These are phyloP conservation scores for Gomphus sp. DNA, from an alignment of 1,284 basidiomycete genomes.

Conservation along the genomic window DNA sequence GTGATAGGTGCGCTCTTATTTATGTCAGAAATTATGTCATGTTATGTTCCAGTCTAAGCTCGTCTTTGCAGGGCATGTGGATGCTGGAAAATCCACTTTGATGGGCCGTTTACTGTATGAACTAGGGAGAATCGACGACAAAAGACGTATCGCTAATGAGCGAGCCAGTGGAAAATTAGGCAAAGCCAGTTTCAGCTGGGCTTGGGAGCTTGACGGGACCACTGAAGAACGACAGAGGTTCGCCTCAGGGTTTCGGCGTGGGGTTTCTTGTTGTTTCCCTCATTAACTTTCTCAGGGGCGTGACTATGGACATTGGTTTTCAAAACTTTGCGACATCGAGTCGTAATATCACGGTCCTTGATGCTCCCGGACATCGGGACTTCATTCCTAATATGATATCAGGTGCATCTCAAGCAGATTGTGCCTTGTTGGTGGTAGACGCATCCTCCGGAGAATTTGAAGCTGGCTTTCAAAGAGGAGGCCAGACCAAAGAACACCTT, in stretches of 20 bases:
- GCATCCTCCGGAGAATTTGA: conserved; percentile 90
- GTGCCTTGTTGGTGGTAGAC: conserved; percentile 92
- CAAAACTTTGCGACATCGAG: conserved; percentile 74
- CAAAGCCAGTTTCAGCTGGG: conserved; percentile 95
- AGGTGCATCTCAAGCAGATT: conserved; percentile 94
- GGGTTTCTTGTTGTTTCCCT: background rate
- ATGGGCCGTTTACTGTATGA: conserved; percentile 95
- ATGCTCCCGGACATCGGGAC: conserved; percentile 95
- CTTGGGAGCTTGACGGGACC: conserved; percentile 94
- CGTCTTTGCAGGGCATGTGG: conserved; percentile 81
- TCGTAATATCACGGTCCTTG: conserved; percentile 83
- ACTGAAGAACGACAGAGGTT: conserved; percentile 89
- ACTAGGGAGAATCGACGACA: conserved; percentile 81
- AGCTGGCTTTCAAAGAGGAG: conserved; percentile 87
- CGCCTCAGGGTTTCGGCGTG: background rate
- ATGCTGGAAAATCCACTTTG: conserved; percentile 96
- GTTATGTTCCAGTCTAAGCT: background rate
- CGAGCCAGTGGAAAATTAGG: conserved; percentile 86
- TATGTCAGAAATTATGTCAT: conserved; percentile 13
- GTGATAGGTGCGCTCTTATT: conserved; percentile 70
- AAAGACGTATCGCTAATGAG: conserved; percentile 78
- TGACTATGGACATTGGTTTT: conserved; percentile 95
- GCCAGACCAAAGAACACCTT: conserved; percentile 96
- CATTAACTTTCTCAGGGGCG: conserved; percentile 51
- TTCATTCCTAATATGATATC: conserved; percentile 99